A percentile compares a stretch with the other conserved stretches of the same genome.
These are phyloP conservation scores for Xylaria sp. DNA, from an alignment of 2,329 filamentous ascomycete genomes.

Conservation along the genomic window DNA sequence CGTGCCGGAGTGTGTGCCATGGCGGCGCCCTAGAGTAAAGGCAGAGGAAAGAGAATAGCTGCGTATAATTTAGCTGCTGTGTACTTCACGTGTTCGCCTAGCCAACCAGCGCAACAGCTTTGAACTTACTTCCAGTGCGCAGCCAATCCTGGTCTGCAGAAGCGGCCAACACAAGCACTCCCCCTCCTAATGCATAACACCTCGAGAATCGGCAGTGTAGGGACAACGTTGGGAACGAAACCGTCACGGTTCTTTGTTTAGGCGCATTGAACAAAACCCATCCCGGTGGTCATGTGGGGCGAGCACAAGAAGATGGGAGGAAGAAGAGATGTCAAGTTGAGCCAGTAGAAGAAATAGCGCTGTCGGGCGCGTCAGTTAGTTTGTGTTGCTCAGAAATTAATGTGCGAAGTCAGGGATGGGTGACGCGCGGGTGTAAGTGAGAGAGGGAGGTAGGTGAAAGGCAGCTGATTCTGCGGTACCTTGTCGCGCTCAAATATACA, in stretches of 20 bases:
- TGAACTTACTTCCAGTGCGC: neutral
- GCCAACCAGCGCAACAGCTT: neutral
- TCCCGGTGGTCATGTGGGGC: neutral
- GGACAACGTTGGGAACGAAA: neutral
- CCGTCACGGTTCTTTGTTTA: constrained; percentile 21
- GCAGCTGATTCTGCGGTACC: neutral
- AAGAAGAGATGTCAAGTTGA: neutral
- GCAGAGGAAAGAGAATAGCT: neutral
- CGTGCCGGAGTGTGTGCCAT: constrained; percentile 35
- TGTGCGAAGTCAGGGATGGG: neutral
- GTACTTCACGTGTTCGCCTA: constrained; percentile 20
- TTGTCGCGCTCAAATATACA: neutral
- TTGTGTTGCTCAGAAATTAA: neutral
- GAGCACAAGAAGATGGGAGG: neutral
- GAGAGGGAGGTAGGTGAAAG: neutral
- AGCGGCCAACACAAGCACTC: neutral
- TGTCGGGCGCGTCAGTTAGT: neutral
- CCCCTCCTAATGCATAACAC: neutral
- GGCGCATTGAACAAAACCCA: constrained; percentile 12
- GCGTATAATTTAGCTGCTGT: neutral
- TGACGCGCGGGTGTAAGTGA: neutral
- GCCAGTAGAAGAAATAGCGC: neutral
- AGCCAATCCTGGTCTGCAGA: neutral
- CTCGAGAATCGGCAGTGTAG: neutral
- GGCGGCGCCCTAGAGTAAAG: neutral